These are phyloP conservation scores for Aspergillus ustus DNA, from an alignment of 2,329 filamentous ascomycete genomes.

Conservation along the genomic window DNA sequence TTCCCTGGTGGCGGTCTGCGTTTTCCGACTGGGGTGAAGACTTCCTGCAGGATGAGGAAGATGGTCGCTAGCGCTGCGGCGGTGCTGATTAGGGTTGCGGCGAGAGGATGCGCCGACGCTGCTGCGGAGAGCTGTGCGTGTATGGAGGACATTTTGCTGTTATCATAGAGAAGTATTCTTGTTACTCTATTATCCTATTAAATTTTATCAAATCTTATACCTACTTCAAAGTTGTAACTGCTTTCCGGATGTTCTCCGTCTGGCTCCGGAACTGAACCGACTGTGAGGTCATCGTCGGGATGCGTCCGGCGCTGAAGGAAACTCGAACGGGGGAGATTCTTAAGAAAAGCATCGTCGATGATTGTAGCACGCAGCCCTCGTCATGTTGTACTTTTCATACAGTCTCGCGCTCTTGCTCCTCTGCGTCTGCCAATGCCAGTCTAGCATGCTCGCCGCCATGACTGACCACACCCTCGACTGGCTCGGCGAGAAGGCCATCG, in stretches of 20 bases:
- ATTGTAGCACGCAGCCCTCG: no score
- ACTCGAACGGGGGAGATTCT: no score
- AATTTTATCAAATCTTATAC: no score
- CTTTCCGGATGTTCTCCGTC: no score
- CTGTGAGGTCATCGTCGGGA: no score
- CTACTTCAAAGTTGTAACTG: no score
- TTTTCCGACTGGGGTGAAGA: slow-evolving; percentile 21
- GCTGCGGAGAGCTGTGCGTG: not conserved
- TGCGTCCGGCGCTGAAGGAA: no score
- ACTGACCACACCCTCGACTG: slow-evolving; percentile 19
- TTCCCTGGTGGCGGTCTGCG: slow-evolving; percentile 20
- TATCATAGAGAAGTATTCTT: no score
- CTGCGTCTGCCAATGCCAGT: not conserved
- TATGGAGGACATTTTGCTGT: not conserved
- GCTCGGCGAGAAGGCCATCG: slow-evolving; percentile 25
- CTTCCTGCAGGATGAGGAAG: slow-evolving; percentile 17
- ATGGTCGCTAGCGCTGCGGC: not conserved
- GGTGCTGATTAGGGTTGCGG: not conserved
- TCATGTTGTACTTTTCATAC: not conserved
- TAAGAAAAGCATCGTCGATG: no score
- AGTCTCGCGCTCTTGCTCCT: not conserved
- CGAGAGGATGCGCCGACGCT: not conserved
- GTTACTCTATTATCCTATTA: no score
- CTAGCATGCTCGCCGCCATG: not conserved
- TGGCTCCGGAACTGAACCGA: no score